phyloP scores from a whole-genome alignment of 2,329 filamentous ascomycete genomes.

The Clarireedia paspali region DNA sequence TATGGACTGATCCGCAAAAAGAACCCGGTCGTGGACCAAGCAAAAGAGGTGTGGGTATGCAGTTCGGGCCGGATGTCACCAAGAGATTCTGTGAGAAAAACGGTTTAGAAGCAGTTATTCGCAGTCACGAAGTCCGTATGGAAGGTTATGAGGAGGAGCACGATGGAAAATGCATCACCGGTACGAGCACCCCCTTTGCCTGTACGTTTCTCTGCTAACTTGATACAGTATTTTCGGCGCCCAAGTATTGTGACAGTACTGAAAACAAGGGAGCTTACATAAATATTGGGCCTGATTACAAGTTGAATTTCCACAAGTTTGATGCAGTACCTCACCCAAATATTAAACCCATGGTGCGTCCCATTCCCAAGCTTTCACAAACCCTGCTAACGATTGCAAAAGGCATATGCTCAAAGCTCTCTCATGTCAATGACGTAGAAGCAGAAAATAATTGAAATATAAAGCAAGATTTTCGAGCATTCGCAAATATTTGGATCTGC shows the following conservation, averaged over 20 bases:
- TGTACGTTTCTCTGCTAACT: neutral
- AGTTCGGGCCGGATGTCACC: slow-evolving; percentile 94
- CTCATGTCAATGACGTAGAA: slow-evolving; percentile 50
- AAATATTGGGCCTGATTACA: slow-evolving; percentile 87
- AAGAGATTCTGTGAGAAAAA: slow-evolving; percentile 97
- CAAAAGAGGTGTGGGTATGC: slow-evolving; percentile 92
- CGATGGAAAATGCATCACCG: slow-evolving; percentile 88
- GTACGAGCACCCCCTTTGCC: slow-evolving; percentile 37
- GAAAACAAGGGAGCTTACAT: slow-evolving; percentile 99
- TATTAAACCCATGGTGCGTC: slow-evolving; percentile 78
- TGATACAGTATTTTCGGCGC: slow-evolving; percentile 78
- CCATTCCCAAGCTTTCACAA: neutral
- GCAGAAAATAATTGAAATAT: neutral
- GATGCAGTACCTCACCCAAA: slow-evolving; percentile 94
- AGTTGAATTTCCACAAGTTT: slow-evolving; percentile 87
- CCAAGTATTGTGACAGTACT: slow-evolving; percentile 94
- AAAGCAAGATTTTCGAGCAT: neutral
- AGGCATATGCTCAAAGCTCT: slow-evolving; percentile 81
- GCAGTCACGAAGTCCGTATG: slow-evolving; percentile 97
- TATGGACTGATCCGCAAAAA: slow-evolving; percentile 95
- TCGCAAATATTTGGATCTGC: slow-evolving; percentile 2
- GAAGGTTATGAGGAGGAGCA: slow-evolving; percentile 99
- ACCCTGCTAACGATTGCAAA: slow-evolving; percentile 12
- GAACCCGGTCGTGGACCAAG: slow-evolving; percentile 81
- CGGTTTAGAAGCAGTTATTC: slow-evolving; percentile 86